Evolutionary conservation across 306 rosid species (phyloP), one percentile per base, ranked within the genome.

Genomic region (Cicer yamashitae): DNA sequence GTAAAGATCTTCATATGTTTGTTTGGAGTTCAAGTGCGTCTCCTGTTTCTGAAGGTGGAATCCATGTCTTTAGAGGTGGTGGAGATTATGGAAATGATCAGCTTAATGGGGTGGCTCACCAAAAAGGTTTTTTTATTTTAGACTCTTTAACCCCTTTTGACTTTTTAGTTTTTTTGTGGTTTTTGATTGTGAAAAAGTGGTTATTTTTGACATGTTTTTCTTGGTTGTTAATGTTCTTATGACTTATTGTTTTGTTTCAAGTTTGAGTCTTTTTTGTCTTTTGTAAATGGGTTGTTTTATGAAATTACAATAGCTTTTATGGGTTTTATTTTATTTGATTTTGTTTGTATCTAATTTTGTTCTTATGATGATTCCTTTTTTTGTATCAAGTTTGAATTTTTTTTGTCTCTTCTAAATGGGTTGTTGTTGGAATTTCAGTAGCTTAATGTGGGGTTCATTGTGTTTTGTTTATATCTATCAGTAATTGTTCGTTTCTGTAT

Each of bases 11-110:
- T 44, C 97, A 88, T 73, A 90, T 92, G 97, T 88, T 92, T 82
- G 97, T 90, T 22, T 92, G 97, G 97, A 92, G 97, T 79, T 90
- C 97, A 3, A 90, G 93, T 58, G 94, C 96, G 30, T 92, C 97
- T 7, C 97, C 96, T 20, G 96, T 90, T 4, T 88, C 96, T 0
- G 96, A 92, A 66, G 90, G 90, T 63, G 97, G 97, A 20, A 84
- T 92, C 64, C 92, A 92, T 83, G 96, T 90, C 15, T 92, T 92
- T 84, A 79, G 92, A 67, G 91, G 94, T 45, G 88, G 89, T 25
- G 97, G 90, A 8, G 97, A 89, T 14, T 88, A 70, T 80, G 90
- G 82, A 10, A 84, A 84, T 45, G 91, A 86, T 7, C 84, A 66
- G 25, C 82, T 82, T 60, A 75, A 76, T 80, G 96, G 89, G 71